phyloP scores from a whole-genome alignment of 495 filamentous ascomycete species.

The Pseudevernia furfuracea region DNA sequence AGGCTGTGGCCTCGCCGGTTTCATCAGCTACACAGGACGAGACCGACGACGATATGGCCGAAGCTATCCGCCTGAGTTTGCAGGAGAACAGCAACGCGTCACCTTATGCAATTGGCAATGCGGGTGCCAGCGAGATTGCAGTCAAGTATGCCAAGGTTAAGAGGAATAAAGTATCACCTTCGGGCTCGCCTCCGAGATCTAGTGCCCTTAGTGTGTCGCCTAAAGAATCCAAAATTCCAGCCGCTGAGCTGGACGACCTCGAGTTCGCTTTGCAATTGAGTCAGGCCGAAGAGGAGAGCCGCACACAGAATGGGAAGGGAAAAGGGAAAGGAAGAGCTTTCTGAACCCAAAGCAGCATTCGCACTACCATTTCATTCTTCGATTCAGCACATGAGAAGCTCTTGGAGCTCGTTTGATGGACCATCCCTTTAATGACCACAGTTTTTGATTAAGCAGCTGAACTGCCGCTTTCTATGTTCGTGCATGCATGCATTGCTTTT shows the following conservation, averaged over 20 bases:
- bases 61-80: slow-evolving; percentile 72
- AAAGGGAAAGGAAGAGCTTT: slow-evolving; percentile 38
- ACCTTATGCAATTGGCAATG: background rate
- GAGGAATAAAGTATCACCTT: slow-evolving; percentile 27
- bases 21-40: slow-evolving; percentile 44
- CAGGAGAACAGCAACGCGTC: slow-evolving; percentile 39
- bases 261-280: slow-evolving; percentile 81
- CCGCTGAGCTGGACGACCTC: slow-evolving; percentile 61
- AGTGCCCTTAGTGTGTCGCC: slow-evolving; percentile 20
- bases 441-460: background rate
- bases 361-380: background rate
- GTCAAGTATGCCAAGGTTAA: slow-evolving; percentile 46
- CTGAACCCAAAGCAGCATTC: background rate
- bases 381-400: background rate
- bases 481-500: background rate
- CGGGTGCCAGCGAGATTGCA: slow-evolving; percentile 27
- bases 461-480: background rate
- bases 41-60: slow-evolving; percentile 62
- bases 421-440: background rate
- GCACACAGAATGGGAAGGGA: slow-evolving; percentile 39
- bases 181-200: slow-evolving; percentile 23
- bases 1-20: slow-evolving; percentile 28
- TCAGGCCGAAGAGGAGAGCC: slow-evolving; percentile 66
- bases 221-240: slow-evolving; percentile 30
- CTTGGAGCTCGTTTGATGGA: background rate